These are phyloP conservation scores for Candida maris DNA, from an alignment of 805 yeast genomes.

Conservation along the genomic window DNA sequence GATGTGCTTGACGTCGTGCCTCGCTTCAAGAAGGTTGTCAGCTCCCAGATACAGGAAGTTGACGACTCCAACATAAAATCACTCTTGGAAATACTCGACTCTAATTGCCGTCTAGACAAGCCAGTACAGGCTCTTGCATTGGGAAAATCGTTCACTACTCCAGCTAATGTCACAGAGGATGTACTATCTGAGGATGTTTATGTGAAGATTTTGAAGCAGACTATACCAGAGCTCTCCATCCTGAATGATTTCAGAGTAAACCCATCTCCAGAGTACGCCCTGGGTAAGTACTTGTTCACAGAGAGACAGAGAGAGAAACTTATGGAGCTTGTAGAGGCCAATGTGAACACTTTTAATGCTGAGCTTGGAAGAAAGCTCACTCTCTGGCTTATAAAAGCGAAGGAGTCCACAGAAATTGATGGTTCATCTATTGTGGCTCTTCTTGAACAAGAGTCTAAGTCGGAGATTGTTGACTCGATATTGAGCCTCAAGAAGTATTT, in stretches of 20 bases:
- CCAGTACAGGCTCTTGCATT: constrained; percentile 64
- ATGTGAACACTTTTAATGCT: constrained; percentile 43
- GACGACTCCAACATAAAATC: constrained; percentile 38
- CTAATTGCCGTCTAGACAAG: constrained; percentile 45
- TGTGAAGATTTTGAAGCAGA: constrained; percentile 67
- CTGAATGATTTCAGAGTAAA: constrained; percentile 59
- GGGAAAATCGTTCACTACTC: constrained; percentile 39
- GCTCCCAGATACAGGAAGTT: constrained; percentile 49
- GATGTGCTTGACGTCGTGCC: constrained; percentile 66
- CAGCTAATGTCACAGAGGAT: constrained; percentile 21
- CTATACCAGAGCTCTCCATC: constrained; percentile 44
- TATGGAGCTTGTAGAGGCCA: constrained; percentile 41
- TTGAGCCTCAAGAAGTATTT: constrained; percentile 46
- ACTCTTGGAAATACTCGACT: constrained; percentile 44
- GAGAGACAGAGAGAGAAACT: constrained; percentile 50
- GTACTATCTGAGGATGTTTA: constrained; percentile 51
- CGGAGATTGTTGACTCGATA: constrained; percentile 33
- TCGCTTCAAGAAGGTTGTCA: constrained; percentile 48
- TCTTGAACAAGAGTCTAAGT: constrained; percentile 37
- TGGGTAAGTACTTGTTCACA: constrained; percentile 64
- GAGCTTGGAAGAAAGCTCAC: constrained; percentile 56
- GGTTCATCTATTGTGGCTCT: constrained; percentile 31
- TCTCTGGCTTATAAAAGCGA: constrained; percentile 62
- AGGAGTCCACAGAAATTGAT: constrained; percentile 32
- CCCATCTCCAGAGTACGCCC: constrained; percentile 79